Evolutionary conservation across 805 yeast species (phyloP), one percentile per base, ranked within the genome.

Genomic region (Kazachstania viticola): DNA sequence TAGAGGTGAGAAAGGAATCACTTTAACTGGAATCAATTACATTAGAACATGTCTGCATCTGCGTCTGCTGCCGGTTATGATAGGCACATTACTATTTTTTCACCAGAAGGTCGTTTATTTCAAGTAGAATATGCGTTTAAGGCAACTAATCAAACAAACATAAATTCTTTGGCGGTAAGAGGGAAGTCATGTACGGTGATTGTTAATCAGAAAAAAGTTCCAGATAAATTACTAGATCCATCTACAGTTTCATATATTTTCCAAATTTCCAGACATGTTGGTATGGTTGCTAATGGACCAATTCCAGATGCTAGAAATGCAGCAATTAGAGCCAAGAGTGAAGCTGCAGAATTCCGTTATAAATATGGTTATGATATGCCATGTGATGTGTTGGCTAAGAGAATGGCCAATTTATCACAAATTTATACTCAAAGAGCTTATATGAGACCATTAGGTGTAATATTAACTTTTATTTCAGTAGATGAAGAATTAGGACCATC

Each of bases 61-160:
- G 55, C 54, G 27, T 51, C 55, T 32, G 60, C 60, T 40, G 94
- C 97, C n/a, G 98, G 98, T 33, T 91, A 87, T 58, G 98, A 91
- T 65, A 81, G 98, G 67, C 98, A 91, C 60, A 91, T 91, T 58
- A 91, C 98, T 18, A 87, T 91, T 49, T 91, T 91, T 65, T 88
- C 97, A 25, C 98, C 98, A 14, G 98, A 91, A 57, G 98, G 98
- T 28, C 77, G 98, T 60, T 69, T 91, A 39, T 91, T 80, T 62
- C 98, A 91, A 63, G 98, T 88, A 23, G 98, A 91, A 59, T 91
- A 91, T 54, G 98, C 97, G 5, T 87, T 87, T 67, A 87, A 91
- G 58, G 97, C 97, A 4, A 85, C 91, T 56, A 91, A 85, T 51
- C 75, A 93, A 28, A 75, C 95, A 37, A 88, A 83, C 56, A 74